A percentile compares a stretch with the other conserved stretches of the same genome.
These are phyloP conservation scores for Phytopythium montanum DNA, from an alignment of 352 stramenopile species.

Conservation along the genomic window DNA sequence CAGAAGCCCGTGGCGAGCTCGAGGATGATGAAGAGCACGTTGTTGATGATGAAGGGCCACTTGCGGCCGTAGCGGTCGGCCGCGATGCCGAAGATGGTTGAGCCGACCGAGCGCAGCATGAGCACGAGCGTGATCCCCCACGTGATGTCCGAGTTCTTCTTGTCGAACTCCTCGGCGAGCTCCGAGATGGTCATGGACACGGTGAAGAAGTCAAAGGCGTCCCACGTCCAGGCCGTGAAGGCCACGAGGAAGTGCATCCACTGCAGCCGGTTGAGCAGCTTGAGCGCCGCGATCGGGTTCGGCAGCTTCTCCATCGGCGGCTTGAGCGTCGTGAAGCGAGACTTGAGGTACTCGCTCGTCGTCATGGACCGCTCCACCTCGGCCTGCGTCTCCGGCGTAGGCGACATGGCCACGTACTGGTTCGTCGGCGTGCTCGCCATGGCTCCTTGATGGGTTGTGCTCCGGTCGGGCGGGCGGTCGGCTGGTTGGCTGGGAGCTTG, in stretches of 20 bases:
- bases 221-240: constrained; percentile 40
- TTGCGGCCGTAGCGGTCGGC: constrained; percentile 40
- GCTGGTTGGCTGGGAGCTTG: too few species aligned
- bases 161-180: constrained; percentile 37
- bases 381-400: constrained; percentile 5
- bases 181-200: constrained; percentile 43
- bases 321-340: constrained; percentile 34
- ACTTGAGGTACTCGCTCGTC: constrained; percentile 28
- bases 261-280: constrained; percentile 24
- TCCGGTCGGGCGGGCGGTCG: neutral
- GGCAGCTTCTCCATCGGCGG: constrained; percentile 21
- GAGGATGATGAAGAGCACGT: constrained; percentile 37
- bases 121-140: constrained; percentile 54
- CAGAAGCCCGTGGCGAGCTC: constrained; percentile 36
- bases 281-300: constrained; percentile 23
- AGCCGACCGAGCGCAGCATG: constrained; percentile 41
- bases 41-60: constrained; percentile 40
- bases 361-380: constrained; percentile 16
- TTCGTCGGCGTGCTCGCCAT: constrained; percentile 4
- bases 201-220: constrained; percentile 58
- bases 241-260: constrained; percentile 30
- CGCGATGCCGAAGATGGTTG: constrained; percentile 38
- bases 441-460: too few species aligned
- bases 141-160: constrained; percentile 41
- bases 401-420: constrained; percentile 9